Conservation (phyloP, 345 rosid genomes). For the Limnanthes douglasii region DNA sequence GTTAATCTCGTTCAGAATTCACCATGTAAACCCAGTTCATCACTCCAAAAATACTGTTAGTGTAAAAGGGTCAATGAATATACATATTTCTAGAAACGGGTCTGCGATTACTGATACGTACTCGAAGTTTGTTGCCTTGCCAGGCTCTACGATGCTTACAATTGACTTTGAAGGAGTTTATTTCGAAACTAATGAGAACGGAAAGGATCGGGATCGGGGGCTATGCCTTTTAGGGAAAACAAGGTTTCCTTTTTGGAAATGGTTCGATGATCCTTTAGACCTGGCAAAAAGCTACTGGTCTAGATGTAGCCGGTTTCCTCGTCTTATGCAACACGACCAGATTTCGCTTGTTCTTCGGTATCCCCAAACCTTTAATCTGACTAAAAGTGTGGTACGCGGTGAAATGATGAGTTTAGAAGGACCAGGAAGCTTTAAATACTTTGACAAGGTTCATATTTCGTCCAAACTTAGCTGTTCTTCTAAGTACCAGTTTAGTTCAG, state of each 20-base stretch:
- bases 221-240: slow-evolving; percentile 72
- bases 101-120: too few species aligned
- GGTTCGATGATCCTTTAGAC: slow-evolving; percentile 21
- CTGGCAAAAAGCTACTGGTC: too few species aligned
- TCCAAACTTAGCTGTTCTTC: slow-evolving; percentile 40
- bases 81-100: too few species aligned
- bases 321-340: slow-evolving; percentile 68
- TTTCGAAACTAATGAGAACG: slow-evolving; percentile 31
- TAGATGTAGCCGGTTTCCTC: too few species aligned
- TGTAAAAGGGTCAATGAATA: background rate
- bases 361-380: slow-evolving; percentile 40
- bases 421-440: slow-evolving; percentile 43
- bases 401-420: slow-evolving; percentile 54
- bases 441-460: slow-evolving; percentile 38
- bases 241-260: slow-evolving; percentile 73
- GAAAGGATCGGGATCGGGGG: too few species aligned
- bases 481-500: slow-evolving; percentile 36
- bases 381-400: slow-evolving; percentile 39
- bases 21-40: slow-evolving; percentile 2
- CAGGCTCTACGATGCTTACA: slow-evolving; percentile 44
- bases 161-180: slow-evolving; percentile 57
- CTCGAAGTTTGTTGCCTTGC: too few species aligned
- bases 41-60: slow-evolving; percentile 1
- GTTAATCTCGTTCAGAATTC: slow-evolving; percentile 7
- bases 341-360: slow-evolving; percentile 45